Base-by-base conservation (phyloP, 2,329 filamentous ascomycete species). In the Chrysoporthe cubensis region DNA sequence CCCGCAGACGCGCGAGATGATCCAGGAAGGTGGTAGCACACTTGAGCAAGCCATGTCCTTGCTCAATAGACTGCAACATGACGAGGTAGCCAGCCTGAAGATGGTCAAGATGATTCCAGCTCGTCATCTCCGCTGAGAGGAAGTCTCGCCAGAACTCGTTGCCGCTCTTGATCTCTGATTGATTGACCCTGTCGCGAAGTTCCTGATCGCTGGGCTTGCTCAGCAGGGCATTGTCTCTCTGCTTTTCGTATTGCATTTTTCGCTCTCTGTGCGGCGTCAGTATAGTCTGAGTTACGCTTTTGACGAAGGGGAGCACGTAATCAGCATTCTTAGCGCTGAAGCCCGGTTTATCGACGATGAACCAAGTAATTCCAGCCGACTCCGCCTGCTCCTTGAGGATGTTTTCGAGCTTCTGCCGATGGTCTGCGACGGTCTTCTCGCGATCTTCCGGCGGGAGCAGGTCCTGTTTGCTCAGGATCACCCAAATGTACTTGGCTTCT, bases 101-200 rank as follows among this genome's bases (percentile, higher is more conserved):
- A 58, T 78, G 78, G 4, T 73, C 75, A 14, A 76, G 74, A 16
- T 79, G 78, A 50, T 77, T 75, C 78, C 77, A 79, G 0, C 70
- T 70, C 7, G 70, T 66, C 0, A 80, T 69, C 4, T 71, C 71
- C 0, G 75, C 78, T 0, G 71, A 66, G 2, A 72, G 48, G 65
- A 80, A 77, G 1, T 69, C 70, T 0, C n/a, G 7, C 70, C 77
- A 75, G 59, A 78, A 80, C 0, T 66, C 67, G 0, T 72, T 67
- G 0, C 72, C 66, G 0, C 66, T 62, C 13, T 69, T 37, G 14
- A 70, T 46, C 3, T 52, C 34, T 16, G 60, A 9, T 6, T 62
- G 56, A 3, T 54, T 60, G 5, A 66, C 21, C 50, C 66, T 50
- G 14, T 71, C 66, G 52, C 64, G 40, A 62, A 69, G 48, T 62